Evolutionary conservation across 257 asterid genomes (phyloP), one percentile per base, ranked within the genome.

Genomic region (Gynochthodes officinalis): DNA sequence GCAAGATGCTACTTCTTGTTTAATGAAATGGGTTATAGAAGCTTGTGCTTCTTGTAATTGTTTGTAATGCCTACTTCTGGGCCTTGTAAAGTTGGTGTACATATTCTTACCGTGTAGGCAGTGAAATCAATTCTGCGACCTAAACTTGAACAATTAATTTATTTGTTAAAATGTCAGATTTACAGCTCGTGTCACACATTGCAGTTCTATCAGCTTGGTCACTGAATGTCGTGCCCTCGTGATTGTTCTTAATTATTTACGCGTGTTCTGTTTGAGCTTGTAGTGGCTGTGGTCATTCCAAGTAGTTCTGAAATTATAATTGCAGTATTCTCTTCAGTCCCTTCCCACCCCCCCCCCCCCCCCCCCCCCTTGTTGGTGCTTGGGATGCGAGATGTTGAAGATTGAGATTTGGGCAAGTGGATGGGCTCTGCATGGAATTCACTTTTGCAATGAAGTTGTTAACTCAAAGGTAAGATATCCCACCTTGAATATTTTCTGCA

Each of bases 1-100:
- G 78, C 46, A 49, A 19, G 70, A 30, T 71, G 52, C 46, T 58
- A 68, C 13, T 69, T n/a, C 62, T 49, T 21, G 46, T 14, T 32
- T 42, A 64, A 64, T 71, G 65, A 84, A 72, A 64, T 70, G 32
- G 82, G 81, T 78, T 55, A 30, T 75, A 40, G 85, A 55, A 82
- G 87, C 79, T 32, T 78, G 61, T 75, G 78, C 79, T 80, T 82
- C 81, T 75, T 89, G 90, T 86, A 86, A 78, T 82, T 82, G 91
- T 85, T 77, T 75, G 76, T 74, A 76, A 67, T 77, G 82, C 75
- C 76, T 79, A 43, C 72, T 52, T 69, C 55, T 62, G 70, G 81
- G 81, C 80, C 76, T 32, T 88, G 93, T 84, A 90, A 85, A 86
- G 84, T 80, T 76, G 27, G 84, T 86, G 88, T 88, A 86, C 65